A percentile compares a stretch with the other conserved stretches of the same genome.
Conservation (phyloP, 257 asterid species). For the Hygrophila difformis region DNA sequence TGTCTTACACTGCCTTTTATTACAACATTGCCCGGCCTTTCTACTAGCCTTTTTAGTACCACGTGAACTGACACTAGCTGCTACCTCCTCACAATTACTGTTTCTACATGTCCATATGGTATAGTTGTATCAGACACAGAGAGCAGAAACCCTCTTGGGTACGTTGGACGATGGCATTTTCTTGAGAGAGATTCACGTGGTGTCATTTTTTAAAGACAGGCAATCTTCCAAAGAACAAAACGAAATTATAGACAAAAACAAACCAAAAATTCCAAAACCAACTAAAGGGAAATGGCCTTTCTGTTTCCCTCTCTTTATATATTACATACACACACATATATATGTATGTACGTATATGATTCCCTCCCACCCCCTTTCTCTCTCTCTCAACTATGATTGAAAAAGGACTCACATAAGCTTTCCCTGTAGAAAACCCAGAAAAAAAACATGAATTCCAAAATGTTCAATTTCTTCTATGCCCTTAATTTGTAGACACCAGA, state of each 20-base stretch:
- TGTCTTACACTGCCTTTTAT: slow-evolving; percentile 2
- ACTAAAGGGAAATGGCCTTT: slow-evolving; percentile 2
- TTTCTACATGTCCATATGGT: not conserved
- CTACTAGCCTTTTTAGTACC: slow-evolving; percentile 21
- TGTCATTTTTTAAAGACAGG: slow-evolving; percentile 33
- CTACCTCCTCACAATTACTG: not conserved
- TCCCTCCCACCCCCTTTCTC: too few species aligned
- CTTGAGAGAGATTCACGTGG: slow-evolving; percentile 56
- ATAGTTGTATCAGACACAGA: not conserved
- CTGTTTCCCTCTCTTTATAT: not conserved
- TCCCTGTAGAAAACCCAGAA: too few species aligned
- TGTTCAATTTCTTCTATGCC: too few species aligned
- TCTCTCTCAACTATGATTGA: too few species aligned
- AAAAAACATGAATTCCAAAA: too few species aligned
- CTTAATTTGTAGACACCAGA: too few species aligned
- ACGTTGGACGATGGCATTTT: slow-evolving; percentile 35
- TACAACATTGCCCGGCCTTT: too few species aligned
- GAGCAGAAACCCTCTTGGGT: slow-evolving; percentile 15
- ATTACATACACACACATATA: too few species aligned
- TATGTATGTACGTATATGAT: too few species aligned
- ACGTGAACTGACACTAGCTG: slow-evolving; percentile 41
- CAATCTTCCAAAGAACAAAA: slow-evolving; percentile 47
- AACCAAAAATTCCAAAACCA: slow-evolving; percentile 15
- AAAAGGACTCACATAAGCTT: too few species aligned
- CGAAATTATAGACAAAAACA: slow-evolving; percentile 14